A percentile compares a stretch with the other conserved stretches of the same genome.
Evolutionary conservation across 768 basidiomycete genomes (phyloP).

Genomic region (Lactifluus echinatus): DNA sequence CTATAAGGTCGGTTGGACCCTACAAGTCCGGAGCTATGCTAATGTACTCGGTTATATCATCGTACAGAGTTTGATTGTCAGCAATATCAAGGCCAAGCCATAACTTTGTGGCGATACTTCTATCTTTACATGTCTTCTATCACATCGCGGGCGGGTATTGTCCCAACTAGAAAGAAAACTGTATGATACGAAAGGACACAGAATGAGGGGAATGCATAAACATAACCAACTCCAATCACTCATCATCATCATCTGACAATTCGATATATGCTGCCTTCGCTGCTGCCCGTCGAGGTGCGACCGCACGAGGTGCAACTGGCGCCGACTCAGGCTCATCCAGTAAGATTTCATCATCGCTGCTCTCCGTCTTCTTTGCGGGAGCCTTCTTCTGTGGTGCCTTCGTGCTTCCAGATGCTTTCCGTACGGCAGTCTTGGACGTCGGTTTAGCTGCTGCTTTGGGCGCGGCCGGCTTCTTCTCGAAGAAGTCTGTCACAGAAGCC

Average conservation of each 20-base stretch:
- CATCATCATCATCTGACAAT: conserved; percentile 43
- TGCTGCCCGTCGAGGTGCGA: conserved; percentile 41
- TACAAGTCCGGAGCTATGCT: not conserved
- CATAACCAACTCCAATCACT: conserved; percentile 23
- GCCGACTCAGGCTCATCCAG: conserved; percentile 35
- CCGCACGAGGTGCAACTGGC: conserved; percentile 32
- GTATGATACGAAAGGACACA: conserved; percentile 22
- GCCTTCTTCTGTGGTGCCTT: conserved; percentile 27
- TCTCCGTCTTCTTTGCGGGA: conserved; percentile 27
- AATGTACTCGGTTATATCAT: not conserved
- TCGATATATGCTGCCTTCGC: conserved; percentile 30
- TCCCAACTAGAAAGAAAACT: not conserved
- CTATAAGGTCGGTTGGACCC: conserved; percentile 60
- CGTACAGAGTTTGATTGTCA: conserved; percentile 21
- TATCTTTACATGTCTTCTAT: conserved; percentile 1
- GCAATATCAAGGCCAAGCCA: conserved; percentile 30
- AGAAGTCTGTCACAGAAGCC: conserved; percentile 48
- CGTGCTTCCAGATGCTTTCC: conserved; percentile 52
- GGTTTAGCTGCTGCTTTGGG: conserved; percentile 17
- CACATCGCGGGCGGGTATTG: not conserved
- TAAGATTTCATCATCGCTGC: conserved; percentile 36
- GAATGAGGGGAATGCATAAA: conserved; percentile 38
- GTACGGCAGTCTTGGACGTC: conserved; percentile 19
- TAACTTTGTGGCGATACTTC: conserved; percentile 8
- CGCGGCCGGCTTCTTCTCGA: conserved; percentile 32